Base-by-base conservation (phyloP, 169 alveolate species). In the Eimeria sp. region DNA sequence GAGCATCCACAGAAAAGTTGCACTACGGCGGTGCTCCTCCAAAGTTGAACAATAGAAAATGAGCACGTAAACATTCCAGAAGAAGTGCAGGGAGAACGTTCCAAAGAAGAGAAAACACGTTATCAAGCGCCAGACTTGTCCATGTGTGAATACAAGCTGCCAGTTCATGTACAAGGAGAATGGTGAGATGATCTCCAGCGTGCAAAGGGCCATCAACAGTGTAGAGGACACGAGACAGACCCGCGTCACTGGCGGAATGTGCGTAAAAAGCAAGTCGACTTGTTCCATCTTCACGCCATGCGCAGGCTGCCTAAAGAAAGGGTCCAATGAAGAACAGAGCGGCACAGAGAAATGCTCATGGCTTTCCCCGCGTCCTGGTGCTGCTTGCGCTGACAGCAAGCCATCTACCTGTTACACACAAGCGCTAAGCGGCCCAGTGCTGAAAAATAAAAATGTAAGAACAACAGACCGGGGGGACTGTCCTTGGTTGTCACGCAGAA, bases 41-140 rank as follows among this genome's bases (percentile, higher is more conserved):
- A 96, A 76, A 18, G 97, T 88, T 25, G 96, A 85, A 90, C 98
- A 97, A 95, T 97, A 95, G 96, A 91, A 97, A 71, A 97, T 87
- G 16, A 98, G 95, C 76, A 98, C 99, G 96, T 98, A 98, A 43
- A 97, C 98, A 96, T 98, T 98, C 99, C 99, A 98, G 98, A 98
- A 98, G 90, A 98, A 98, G 95, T 96, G 98, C 87, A 98, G 96
- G 25, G 99, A 99, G 68, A 98, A 98, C 49, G 98, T 98, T 25
- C 99, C 99, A 95, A 98, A 98, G 97, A 97, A 98, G 77, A 98
- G 98, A 85, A 98, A 98, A 91, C 99, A 98, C 56, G 99, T 98
- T 54, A 98, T 83, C 25, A 98, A 95, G 54, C 99, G 97, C 99
- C 99, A 98, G 91, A 98, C 87, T 97, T 98, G 98, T 23, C 85